Evolutionary conservation across 208 protist genomes (phyloP), one percentile per base, ranked within the genome.

Genomic region (Phytomonas sp.): DNA sequence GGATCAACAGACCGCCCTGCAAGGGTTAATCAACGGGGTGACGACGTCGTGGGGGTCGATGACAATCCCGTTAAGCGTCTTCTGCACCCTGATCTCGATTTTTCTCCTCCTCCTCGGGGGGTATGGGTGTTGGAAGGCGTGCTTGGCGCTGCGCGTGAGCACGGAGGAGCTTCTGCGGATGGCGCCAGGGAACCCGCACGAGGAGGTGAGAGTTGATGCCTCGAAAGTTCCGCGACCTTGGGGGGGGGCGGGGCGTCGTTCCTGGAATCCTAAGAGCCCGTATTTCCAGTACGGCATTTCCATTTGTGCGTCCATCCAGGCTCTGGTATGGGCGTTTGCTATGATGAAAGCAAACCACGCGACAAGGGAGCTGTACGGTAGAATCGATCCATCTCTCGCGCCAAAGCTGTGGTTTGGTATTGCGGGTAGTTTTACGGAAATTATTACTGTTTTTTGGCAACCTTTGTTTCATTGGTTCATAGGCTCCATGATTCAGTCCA

Each of bases 381-480:
- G 9, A 40, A 40, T 40, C 9, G 36, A 40, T 40, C 36, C 36
- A 4, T 40, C 36, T 13, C 36, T 40, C 9, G 36, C 36, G 4
- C 36, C 36, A 4, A 40, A 40, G 9, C 36, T 40, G 36, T 40
- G 36, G 36, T 40, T 40, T 40, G 36, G 36, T 40, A 40, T 40
- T 40, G 9, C 36, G 6, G 9, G 36, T 62, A 36, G 32, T 62
- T 62, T 31, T 62, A 13, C 32, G 32, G 30, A 62, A 33, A 31
- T 62, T 36, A 62, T 62, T 9, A 31, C 9, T 9, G 9, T 62
- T 62, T 62, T 86, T 53, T 95, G 86, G 85, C 84, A 95, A 73
- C 89, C 89, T 4, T 56, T 89, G 11, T 84, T 89, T 62, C 89
- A 95, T 75, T 17, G 79, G 28, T 62, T 65, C 0, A 65, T 87